Evolutionary conservation across 805 yeast genomes (phyloP).

Genomic region (Kuraishia molischiana): DNA sequence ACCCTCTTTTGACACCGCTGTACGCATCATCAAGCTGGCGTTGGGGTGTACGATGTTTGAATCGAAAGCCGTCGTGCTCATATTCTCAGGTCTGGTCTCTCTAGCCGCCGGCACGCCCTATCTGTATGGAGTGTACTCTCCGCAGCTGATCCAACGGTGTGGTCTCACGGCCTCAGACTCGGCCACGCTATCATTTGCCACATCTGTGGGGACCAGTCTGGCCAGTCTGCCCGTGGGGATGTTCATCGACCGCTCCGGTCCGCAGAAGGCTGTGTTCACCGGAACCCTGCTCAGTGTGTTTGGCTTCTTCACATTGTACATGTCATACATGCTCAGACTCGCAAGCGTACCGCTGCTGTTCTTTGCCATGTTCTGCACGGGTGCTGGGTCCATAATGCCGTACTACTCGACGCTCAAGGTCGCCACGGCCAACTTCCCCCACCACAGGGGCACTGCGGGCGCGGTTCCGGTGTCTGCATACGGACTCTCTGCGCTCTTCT

Average conservation of each 20-base stretch:
- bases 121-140: slow-evolving; percentile 66
- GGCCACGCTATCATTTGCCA: slow-evolving; percentile 52
- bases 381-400: slow-evolving; percentile 56
- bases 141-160: slow-evolving; percentile 51
- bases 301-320: slow-evolving; percentile 44
- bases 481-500: slow-evolving; percentile 63
- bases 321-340: slow-evolving; percentile 30
- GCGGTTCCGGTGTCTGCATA: slow-evolving; percentile 60
- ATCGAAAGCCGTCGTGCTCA: slow-evolving; percentile 7
- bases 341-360: slow-evolving; percentile 32
- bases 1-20: no score
- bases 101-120: slow-evolving; percentile 72
- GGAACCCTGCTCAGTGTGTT: slow-evolving; percentile 46
- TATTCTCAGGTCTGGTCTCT: slow-evolving; percentile 32
- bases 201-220: slow-evolving; percentile 54
- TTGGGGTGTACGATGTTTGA: no score
- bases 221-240: slow-evolving; percentile 70
- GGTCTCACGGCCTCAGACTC: slow-evolving; percentile 51
- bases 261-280: slow-evolving; percentile 37
- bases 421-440: slow-evolving; percentile 57
- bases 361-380: slow-evolving; percentile 40
- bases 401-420: slow-evolving; percentile 52
- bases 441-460: slow-evolving; percentile 60
- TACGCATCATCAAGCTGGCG: no score
- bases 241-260: slow-evolving; percentile 52